Conservation (phyloP, 495 filamentous ascomycete species). For the Penicillium salamii region DNA sequence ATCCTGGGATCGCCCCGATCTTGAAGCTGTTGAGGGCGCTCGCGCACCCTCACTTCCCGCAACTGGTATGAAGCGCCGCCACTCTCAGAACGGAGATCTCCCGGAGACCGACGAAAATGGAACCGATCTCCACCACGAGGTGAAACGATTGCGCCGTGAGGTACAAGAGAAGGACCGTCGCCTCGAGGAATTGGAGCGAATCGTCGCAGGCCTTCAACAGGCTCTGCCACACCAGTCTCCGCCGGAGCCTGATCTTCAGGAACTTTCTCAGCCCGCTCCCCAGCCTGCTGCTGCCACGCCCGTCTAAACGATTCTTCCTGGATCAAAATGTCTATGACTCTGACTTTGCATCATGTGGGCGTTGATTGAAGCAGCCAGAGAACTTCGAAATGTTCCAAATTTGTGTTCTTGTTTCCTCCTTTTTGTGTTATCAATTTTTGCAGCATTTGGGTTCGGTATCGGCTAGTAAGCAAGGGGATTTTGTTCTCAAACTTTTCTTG, state of each 20-base stretch:
- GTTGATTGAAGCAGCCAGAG: conserved; percentile 11
- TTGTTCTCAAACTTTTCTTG: not conserved
- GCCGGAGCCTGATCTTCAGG: conserved; percentile 15
- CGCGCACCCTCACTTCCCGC: conserved; percentile 24
- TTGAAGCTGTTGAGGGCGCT: conserved; percentile 17
- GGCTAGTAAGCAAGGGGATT: not conserved
- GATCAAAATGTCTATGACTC: conserved; percentile 1
- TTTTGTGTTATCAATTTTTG: conserved; percentile 2
- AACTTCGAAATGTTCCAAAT: conserved; percentile 6
- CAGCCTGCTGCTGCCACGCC: conserved; percentile 17
- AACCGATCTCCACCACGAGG: conserved; percentile 52
- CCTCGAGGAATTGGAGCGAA: conserved; percentile 43
- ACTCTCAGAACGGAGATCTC: conserved; percentile 36
- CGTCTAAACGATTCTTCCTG: conserved; percentile 6
- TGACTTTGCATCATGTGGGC: conserved; percentile 17
- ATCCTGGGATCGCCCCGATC: conserved; percentile 28
- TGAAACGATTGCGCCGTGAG: conserved; percentile 55
- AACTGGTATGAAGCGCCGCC: conserved; percentile 40
- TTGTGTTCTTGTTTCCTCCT: not conserved
- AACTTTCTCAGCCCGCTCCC: conserved; percentile 14
- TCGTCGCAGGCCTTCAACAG: conserved; percentile 44
- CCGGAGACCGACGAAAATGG: conserved; percentile 40
- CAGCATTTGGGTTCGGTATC: conserved; percentile 15
- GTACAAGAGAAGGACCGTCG: conserved; percentile 51
- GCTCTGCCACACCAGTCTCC: conserved; percentile 33